A percentile compares a stretch with the other conserved stretches of the same genome.
Conservation (phyloP, 441 rosid species). For the Adansonia rubrostipa region DNA sequence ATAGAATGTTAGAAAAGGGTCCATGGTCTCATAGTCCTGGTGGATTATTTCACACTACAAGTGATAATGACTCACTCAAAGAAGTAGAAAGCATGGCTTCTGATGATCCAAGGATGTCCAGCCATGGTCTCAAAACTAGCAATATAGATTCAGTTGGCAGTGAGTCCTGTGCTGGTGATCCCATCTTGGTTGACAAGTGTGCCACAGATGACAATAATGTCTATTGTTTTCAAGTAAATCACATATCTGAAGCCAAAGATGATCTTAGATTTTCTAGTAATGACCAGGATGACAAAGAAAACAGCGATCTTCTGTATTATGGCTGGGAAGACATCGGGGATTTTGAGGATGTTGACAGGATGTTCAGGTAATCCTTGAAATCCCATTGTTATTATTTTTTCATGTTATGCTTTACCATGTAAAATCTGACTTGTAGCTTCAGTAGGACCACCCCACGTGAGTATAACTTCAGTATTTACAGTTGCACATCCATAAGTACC, state of each 20-base stretch:
- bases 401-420: constrained; percentile 1
- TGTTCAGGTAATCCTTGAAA: constrained; percentile 65
- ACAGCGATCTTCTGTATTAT: constrained; percentile 61
- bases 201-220: constrained; percentile 42
- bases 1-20: constrained; percentile 63
- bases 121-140: constrained; percentile 46
- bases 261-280: constrained; percentile 61
- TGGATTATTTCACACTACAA: constrained; percentile 43
- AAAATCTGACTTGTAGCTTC: neutral
- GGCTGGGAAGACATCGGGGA: constrained; percentile 87
- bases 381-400: neutral
- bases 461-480: neutral
- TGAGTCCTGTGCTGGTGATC: constrained; percentile 47
- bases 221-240: constrained; percentile 55
- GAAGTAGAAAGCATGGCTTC: constrained; percentile 43
- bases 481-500: neutral
- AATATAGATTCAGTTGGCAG: constrained; percentile 39
- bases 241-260: constrained; percentile 49
- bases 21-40: constrained; percentile 55
- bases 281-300: constrained; percentile 59
- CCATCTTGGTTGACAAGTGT: constrained; percentile 49
- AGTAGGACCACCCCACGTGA: neutral
- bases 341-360: constrained; percentile 89
- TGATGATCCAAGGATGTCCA: constrained; percentile 50
- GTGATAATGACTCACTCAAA: constrained; percentile 44